phyloP scores from a whole-genome alignment of 768 basidiomycete genomes.

The Neoboletus subvelutipes region DNA sequence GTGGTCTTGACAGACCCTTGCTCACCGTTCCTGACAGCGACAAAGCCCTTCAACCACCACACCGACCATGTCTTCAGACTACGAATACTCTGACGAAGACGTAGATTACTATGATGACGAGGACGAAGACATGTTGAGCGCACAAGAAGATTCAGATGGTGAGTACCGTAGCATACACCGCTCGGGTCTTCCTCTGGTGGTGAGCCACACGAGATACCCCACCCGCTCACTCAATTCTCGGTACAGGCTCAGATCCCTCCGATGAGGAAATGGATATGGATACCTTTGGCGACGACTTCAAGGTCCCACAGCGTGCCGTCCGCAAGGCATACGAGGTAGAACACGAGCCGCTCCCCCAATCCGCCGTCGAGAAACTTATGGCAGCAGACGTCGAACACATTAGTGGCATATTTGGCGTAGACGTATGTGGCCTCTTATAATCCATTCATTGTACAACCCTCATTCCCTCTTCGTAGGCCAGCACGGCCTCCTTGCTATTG shows the following conservation, averaged over 20 bases:
- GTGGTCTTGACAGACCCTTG: constrained; percentile 10
- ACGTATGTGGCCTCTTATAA: constrained; percentile 54
- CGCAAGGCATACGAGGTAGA: constrained; percentile 82
- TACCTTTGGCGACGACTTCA: constrained; percentile 62
- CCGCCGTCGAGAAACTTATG: constrained; percentile 78
- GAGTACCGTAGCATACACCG: constrained; percentile 20
- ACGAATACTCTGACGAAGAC: constrained; percentile 70
- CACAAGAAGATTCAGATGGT: constrained; percentile 63
- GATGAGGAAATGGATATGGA: constrained; percentile 75
- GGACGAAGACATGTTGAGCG: constrained; percentile 63
- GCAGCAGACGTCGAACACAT: constrained; percentile 81
- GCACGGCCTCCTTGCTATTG: constrained; percentile 74
- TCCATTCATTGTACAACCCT: not conserved
- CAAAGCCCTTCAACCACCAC: constrained; percentile 10
- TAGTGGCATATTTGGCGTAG: constrained; percentile 81
- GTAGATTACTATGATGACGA: constrained; percentile 67
- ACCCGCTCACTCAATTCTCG: constrained; percentile 22
- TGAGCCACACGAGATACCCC: constrained; percentile 17
- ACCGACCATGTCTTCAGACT: constrained; percentile 58
- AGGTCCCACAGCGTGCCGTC: constrained; percentile 51
- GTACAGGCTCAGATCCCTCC: constrained; percentile 40
- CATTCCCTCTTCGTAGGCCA: constrained; percentile 42
- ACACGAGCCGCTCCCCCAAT: constrained; percentile 71
- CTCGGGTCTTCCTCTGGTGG: constrained; percentile 15
- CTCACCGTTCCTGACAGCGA: constrained; percentile 20